phyloP scores from a whole-genome alignment of 352 stramenopile species.

The Phytophthora kernoviae region DNA sequence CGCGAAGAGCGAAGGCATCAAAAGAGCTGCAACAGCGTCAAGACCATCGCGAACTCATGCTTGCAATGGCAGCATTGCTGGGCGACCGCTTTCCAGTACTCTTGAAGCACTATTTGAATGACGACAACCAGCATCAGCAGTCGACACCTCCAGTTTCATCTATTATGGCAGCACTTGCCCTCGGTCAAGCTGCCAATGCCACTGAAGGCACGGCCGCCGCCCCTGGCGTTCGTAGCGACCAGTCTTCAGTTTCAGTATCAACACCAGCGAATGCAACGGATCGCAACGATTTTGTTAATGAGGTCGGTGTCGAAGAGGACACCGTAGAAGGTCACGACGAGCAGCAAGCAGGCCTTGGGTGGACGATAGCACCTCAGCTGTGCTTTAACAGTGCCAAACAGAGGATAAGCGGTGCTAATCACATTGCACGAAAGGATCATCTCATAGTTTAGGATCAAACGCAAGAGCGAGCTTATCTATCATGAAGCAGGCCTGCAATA shows the following conservation, averaged over 20 bases:
- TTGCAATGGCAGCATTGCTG: conserved; percentile 49
- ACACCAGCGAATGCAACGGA: conserved; percentile 1
- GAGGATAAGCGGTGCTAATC: background rate
- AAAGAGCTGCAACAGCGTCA: conserved; percentile 35
- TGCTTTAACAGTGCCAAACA: conserved; percentile 2
- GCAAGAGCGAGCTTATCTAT: background rate
- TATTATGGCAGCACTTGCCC: background rate
- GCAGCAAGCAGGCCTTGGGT: background rate
- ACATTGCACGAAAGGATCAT: background rate
- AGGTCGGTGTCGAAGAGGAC: background rate
- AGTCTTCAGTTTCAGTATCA: background rate
- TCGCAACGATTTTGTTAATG: conserved; percentile 3
- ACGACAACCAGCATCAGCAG: background rate
- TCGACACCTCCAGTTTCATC: background rate
- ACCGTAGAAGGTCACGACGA: background rate
- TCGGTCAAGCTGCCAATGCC: background rate
- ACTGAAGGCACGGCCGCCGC: conserved; percentile 1
- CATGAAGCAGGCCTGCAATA: too few species aligned
- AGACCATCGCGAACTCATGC: conserved; percentile 63
- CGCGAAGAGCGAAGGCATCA: conserved; percentile 35
- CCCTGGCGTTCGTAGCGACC: background rate
- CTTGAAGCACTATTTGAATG: conserved; percentile 43
- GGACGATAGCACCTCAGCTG: background rate
- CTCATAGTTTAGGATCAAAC: conserved; percentile 9
- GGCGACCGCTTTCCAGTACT: conserved; percentile 49